These are phyloP conservation scores for Agrocybe pediades DNA, from an alignment of 768 basidiomycete genomes.

Conservation along the genomic window DNA sequence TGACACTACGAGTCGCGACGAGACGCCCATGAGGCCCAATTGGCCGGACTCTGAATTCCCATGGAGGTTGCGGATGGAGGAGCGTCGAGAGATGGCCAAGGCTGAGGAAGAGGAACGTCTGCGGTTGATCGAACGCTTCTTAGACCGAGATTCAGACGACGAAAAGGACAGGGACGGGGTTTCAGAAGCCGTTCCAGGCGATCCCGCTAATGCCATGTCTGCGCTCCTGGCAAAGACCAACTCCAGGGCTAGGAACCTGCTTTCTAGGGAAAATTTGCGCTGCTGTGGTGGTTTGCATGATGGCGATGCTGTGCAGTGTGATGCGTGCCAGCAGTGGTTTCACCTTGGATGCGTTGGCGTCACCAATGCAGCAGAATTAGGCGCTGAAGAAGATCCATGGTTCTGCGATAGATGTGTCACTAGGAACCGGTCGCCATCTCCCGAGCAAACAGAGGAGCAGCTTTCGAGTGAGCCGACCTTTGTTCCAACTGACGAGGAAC, in stretches of 20 bases:
- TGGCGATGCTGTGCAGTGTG: slow-evolving; percentile 80
- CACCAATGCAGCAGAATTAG: slow-evolving; percentile 59
- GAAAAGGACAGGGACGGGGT: slow-evolving; percentile 43
- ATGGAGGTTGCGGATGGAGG: slow-evolving; percentile 66
- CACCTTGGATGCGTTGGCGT: slow-evolving; percentile 83
- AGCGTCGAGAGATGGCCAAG: slow-evolving; percentile 51
- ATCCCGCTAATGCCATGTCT: slow-evolving; percentile 76
- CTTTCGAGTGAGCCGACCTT: slow-evolving; percentile 65
- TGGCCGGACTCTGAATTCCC: slow-evolving; percentile 84
- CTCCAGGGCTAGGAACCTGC: slow-evolving; percentile 60
- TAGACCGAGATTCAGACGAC: slow-evolving; percentile 73
- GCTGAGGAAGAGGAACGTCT: slow-evolving; percentile 62
- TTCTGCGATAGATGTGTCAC: slow-evolving; percentile 62
- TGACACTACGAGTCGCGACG: slow-evolving; percentile 26
- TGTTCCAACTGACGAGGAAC: slow-evolving; percentile 62
- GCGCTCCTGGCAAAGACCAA: slow-evolving; percentile 75
- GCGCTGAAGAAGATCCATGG: slow-evolving; percentile 80
- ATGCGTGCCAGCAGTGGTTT: slow-evolving; percentile 80
- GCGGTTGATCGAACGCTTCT: slow-evolving; percentile 67
- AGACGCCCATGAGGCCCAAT: slow-evolving; percentile 54
- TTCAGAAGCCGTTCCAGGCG: slow-evolving; percentile 53
- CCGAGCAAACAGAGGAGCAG: slow-evolving; percentile 27
- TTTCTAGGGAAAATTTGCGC: slow-evolving; percentile 64
- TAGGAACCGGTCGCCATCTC: slow-evolving; percentile 43
- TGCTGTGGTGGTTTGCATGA: slow-evolving; percentile 68